phyloP scores from a whole-genome alignment of 306 rosid species.

The Prosopis cineraria region DNA sequence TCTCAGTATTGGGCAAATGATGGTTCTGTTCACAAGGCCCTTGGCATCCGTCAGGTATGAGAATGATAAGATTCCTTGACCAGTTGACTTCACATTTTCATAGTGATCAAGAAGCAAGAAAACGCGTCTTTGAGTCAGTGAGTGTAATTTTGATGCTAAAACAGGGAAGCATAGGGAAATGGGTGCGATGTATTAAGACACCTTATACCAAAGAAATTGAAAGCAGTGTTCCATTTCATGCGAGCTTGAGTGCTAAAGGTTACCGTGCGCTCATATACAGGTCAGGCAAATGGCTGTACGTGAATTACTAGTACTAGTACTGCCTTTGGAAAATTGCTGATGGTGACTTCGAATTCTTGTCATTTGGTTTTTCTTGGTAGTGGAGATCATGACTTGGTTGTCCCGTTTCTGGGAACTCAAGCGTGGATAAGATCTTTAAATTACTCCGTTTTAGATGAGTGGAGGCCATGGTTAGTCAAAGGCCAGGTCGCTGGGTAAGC shows the following conservation, averaged over 20 bases:
- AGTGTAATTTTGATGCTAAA: not conserved
- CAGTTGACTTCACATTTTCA: not conserved
- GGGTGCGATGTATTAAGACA: conserved; percentile 39
- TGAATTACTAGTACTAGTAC: not conserved
- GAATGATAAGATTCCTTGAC: not conserved
- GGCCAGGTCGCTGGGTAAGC: conserved; percentile 54
- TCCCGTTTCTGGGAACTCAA: conserved; percentile 45
- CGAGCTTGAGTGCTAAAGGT: conserved; percentile 44
- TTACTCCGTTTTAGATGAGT: conserved; percentile 44
- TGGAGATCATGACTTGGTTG: conserved; percentile 47
- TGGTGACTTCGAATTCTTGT: not conserved
- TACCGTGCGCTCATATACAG: conserved; percentile 46
- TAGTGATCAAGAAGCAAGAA: not conserved
- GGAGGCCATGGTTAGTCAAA: conserved; percentile 53
- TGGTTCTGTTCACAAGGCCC: conserved; percentile 42
- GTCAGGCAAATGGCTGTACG: not conserved
- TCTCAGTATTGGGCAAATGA: conserved; percentile 50
- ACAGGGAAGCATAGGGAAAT: conserved; percentile 49
- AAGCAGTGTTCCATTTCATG: conserved; percentile 34
- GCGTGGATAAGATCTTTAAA: conserved; percentile 53
- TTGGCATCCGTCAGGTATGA: conserved; percentile 39
- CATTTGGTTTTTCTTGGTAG: conserved; percentile 19
- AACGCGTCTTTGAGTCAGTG: too few species aligned
- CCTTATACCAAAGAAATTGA: not conserved
- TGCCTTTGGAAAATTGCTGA: not conserved